Evolutionary conservation across 1,139 yeast genomes (phyloP).

Genomic region (Sugiyamaella grinbergsii): DNA sequence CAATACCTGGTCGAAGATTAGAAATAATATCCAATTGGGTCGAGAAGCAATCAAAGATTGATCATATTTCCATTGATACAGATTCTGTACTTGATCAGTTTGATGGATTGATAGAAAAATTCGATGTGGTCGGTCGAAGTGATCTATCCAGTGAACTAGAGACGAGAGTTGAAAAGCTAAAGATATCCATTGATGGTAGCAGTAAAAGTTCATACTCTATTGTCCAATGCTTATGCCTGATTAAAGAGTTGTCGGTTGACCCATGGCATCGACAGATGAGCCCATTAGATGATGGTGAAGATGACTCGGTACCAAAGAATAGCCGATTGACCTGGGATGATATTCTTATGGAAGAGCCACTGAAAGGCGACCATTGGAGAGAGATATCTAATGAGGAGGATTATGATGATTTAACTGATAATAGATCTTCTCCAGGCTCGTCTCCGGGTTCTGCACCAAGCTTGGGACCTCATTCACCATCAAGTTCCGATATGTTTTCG

Average conservation of each 20-base stretch:
- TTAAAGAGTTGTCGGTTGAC: constrained; percentile 26
- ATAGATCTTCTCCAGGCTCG: too few species aligned
- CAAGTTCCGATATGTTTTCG: too few species aligned
- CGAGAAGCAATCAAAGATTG: constrained; percentile 15
- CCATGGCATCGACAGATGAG: background rate
- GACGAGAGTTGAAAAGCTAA: constrained; percentile 25
- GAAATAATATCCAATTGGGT: constrained; percentile 18
- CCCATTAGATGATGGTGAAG: background rate
- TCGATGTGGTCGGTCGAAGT: constrained; percentile 33
- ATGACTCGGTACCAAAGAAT: background rate
- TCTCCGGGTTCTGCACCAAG: too few species aligned
- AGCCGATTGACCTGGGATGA: constrained; percentile 33
- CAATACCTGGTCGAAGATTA: background rate
- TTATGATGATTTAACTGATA: background rate
- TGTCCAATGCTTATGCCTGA: constrained; percentile 26
- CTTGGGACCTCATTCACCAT: too few species aligned
- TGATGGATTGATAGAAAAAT: constrained; percentile 32
- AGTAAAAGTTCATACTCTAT: constrained; percentile 20
- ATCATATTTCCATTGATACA: constrained; percentile 23
- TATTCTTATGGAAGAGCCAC: constrained; percentile 34
- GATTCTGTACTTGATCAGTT: constrained; percentile 28
- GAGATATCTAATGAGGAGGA: constrained; percentile 18
- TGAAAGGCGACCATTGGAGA: constrained; percentile 35
- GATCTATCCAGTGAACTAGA: constrained; percentile 33
- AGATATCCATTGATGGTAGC: background rate